Conservation (phyloP, 495 filamentous ascomycete genomes). For the Penicillium dipodomyicola region DNA sequence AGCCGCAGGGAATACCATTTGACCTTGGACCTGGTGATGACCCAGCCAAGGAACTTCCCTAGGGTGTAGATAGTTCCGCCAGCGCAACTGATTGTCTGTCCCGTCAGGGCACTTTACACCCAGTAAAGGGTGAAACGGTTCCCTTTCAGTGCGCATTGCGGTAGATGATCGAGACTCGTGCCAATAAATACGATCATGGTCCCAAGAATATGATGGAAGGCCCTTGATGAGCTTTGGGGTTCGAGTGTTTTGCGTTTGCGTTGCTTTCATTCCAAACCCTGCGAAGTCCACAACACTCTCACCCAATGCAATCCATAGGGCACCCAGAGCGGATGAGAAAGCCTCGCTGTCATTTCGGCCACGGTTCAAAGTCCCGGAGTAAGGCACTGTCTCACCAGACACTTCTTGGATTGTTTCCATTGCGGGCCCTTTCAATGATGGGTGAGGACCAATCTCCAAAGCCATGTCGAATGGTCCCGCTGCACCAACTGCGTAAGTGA, state of each 20-base stretch:
- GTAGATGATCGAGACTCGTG: slow-evolving; percentile 45
- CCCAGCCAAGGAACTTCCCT: slow-evolving; percentile 42
- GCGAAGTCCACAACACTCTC: slow-evolving; percentile 19
- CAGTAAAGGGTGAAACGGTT: slow-evolving; percentile 31
- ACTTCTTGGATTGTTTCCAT: slow-evolving; percentile 38
- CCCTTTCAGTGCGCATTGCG: slow-evolving; percentile 15
- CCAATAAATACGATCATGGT: slow-evolving; percentile 48
- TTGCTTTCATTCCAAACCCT: slow-evolving; percentile 5
- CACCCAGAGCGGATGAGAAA: slow-evolving; percentile 48
- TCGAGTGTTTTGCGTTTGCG: neutral
- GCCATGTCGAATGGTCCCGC: slow-evolving; percentile 35
- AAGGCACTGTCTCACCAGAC: slow-evolving; percentile 26
- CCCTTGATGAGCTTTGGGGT: slow-evolving; percentile 25
- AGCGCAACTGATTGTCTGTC: slow-evolving; percentile 25
- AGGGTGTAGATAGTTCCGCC: slow-evolving; percentile 36
- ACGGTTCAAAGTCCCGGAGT: slow-evolving; percentile 40
- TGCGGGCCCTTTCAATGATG: slow-evolving; percentile 49
- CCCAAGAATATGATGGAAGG: slow-evolving; percentile 53
- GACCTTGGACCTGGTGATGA: slow-evolving; percentile 40
- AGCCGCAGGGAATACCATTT: slow-evolving; percentile 59
- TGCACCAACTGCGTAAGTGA: slow-evolving; percentile 35
- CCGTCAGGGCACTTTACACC: slow-evolving; percentile 26
- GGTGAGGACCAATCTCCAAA: slow-evolving; percentile 59
- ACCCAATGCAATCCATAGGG: slow-evolving; percentile 47
- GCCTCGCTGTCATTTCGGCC: slow-evolving; percentile 36